phyloP scores from a whole-genome alignment of 78 protist species.

The Diacronema lutheri region DNA sequence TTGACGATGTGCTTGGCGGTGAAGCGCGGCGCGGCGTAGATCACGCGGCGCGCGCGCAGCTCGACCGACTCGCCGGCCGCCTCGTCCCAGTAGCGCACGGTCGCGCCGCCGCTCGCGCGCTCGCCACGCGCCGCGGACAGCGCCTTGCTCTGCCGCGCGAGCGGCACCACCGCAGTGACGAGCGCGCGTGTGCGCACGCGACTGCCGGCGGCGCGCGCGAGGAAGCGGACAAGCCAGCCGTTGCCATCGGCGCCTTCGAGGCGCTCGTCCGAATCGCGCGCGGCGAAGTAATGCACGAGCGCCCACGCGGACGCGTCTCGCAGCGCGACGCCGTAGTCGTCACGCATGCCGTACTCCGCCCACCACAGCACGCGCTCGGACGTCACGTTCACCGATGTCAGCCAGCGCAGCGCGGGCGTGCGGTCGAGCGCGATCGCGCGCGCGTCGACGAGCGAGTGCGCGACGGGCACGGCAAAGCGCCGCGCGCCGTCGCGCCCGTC shows the following conservation, averaged over 20 bases:
- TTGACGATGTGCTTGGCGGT: not conserved
- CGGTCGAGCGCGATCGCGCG: not conserved
- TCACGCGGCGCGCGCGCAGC: not conserved
- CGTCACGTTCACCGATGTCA: not conserved
- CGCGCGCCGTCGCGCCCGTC: not conserved
- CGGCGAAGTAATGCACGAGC: not conserved
- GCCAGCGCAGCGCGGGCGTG: not conserved
- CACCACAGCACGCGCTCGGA: not conserved
- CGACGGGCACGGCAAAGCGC: not conserved
- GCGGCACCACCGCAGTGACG: too few relatives aligned
- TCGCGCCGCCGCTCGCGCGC: too few relatives aligned
- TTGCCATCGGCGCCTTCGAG: not conserved
- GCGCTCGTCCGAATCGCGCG: not conserved
- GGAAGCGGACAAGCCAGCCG: not conserved
- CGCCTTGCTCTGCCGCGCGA: too few relatives aligned
- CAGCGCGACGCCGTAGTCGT: not conserved
- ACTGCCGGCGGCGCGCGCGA: not conserved
- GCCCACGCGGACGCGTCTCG: not conserved
- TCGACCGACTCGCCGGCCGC: too few relatives aligned
- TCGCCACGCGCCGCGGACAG: too few relatives aligned
- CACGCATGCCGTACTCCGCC: not conserved
- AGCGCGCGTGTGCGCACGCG: too few relatives aligned
- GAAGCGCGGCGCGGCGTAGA: not conserved
- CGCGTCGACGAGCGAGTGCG: not conserved
- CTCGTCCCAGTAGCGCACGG: too few relatives aligned